These are phyloP conservation scores for Xylaria venustula DNA, from an alignment of 495 filamentous ascomycete genomes.

Conservation along the genomic window DNA sequence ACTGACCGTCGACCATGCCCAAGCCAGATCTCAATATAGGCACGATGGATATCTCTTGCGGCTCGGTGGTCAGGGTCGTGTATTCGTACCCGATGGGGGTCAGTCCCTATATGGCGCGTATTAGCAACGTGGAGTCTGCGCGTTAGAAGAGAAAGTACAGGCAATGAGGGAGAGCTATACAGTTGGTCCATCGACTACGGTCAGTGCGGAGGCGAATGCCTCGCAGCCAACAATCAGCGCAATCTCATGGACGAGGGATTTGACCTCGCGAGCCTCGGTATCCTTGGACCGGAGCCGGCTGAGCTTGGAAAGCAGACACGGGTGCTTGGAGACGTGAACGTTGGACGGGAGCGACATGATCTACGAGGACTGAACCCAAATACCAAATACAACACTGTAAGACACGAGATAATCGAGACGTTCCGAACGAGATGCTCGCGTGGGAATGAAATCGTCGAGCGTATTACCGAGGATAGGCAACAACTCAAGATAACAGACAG, in stretches of 20 bases:
- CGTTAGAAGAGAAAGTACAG: not conserved
- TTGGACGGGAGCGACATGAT: constrained; percentile 57
- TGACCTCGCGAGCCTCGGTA: constrained; percentile 73
- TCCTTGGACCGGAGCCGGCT: constrained; percentile 75
- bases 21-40: constrained; percentile 89
- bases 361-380: not conserved
- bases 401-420: not conserved
- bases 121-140: constrained; percentile 4
- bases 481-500: too few species aligned
- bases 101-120: constrained; percentile 50
- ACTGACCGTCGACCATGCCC: constrained; percentile 78
- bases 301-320: constrained; percentile 84
- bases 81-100: constrained; percentile 76
- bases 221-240: constrained; percentile 78
- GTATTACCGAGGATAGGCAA: too few species aligned
- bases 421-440: not conserved
- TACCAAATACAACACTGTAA: not conserved
- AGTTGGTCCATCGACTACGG: constrained; percentile 40
- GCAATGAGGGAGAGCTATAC: not conserved
- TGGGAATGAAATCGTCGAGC: too few species aligned
- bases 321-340: constrained; percentile 81
- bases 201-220: constrained; percentile 69
- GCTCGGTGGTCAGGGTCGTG: constrained; percentile 55
- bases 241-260: constrained; percentile 81
- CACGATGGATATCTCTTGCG: constrained; percentile 72